Evolutionary conservation across 2,329 filamentous ascomycete species (phyloP).

Genomic region (Trichoderma citrinoviride): DNA sequence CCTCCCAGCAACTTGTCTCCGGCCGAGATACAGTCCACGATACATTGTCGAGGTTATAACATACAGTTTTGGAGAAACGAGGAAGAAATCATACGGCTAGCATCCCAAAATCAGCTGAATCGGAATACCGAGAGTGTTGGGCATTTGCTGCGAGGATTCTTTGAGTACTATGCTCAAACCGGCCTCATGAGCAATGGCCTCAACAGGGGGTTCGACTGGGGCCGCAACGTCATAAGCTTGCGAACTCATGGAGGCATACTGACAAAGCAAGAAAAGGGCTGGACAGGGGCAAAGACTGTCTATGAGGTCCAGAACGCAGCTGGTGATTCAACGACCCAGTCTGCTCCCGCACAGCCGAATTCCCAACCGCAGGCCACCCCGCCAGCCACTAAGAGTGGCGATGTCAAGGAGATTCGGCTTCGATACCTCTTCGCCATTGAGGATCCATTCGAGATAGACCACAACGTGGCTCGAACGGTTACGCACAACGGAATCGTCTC

Average conservation of each 20-base stretch:
- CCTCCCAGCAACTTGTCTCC: conserved; percentile 35
- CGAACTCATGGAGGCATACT: conserved; percentile 68
- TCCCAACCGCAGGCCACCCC: conserved; percentile 23
- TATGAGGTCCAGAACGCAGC: conserved; percentile 46
- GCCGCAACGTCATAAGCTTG: conserved; percentile 73
- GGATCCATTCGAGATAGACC: conserved; percentile 83
- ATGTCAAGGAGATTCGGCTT: conserved; percentile 68
- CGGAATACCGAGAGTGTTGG: conserved; percentile 69
- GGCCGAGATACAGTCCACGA: conserved; percentile 27
- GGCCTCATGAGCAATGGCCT: conserved; percentile 51
- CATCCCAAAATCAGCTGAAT: conserved; percentile 58
- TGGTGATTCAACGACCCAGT: background rate
- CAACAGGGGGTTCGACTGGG: conserved; percentile 72
- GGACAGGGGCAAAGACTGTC: conserved; percentile 77
- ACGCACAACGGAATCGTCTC: conserved; percentile 77
- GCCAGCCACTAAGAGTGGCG: conserved; percentile 35
- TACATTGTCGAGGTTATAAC: conserved; percentile 60
- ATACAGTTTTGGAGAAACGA: conserved; percentile 79
- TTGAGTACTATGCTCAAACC: conserved; percentile 75
- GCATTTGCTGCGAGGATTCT: conserved; percentile 75
- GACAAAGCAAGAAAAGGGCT: conserved; percentile 75
- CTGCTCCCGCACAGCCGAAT: background rate
- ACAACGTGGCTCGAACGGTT: conserved; percentile 86
- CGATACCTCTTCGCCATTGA: conserved; percentile 87
- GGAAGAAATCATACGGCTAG: conserved; percentile 61